Base-by-base conservation (phyloP, 2,329 filamentous ascomycete species). In the Talaromyces islandicus region DNA sequence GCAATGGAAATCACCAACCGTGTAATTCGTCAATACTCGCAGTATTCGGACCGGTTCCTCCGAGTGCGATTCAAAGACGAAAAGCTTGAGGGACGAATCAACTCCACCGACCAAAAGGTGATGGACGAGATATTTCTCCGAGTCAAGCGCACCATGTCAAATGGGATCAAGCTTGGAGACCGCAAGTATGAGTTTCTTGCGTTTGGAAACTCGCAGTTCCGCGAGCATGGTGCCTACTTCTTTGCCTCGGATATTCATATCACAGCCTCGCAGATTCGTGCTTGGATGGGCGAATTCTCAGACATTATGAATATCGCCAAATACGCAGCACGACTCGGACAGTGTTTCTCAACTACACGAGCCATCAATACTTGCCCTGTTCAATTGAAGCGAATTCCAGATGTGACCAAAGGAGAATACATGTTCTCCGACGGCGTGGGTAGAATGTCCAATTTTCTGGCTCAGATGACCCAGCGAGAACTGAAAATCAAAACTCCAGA, bases 321-420 rank as follows among this genome's bases (percentile, higher is more conserved):
- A 69, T 90, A 92, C 71, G 90, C 91, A 54, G 91, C 94, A 29
- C 85, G 94, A 29, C 79, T 97, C 19, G 94, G 94, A 0, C 94
- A 97, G 74, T 97, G 92, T 71, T 97, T 99, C 70, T 97, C 94
- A 0, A 97, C 93, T 0, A 99, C 94, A 0, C 80, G 90, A 62
- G 86, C 89, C 11, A 86, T 96, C 48, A 81, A 80, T 29, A 82
- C 85, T 17, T 84, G 87, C 24, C 82, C 81, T 0, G 83, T 88
- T 7, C 78, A 81, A 1, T 72, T 84, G 27, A 78, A 83, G 12
- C 78, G 79, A 5, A 84, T 93, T 32, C 73, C 81, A 0, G 94
- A 97, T 64, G 83, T 97, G 21, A 78, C 86, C 61, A 81, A 82
- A 2, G 86, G 89, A 53, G 83, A 80, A 0, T 87, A 85, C 68